These are phyloP conservation scores for Mycosarcoma mackinlayi DNA, from an alignment of 1,284 basidiomycete genomes.

Conservation along the genomic window DNA sequence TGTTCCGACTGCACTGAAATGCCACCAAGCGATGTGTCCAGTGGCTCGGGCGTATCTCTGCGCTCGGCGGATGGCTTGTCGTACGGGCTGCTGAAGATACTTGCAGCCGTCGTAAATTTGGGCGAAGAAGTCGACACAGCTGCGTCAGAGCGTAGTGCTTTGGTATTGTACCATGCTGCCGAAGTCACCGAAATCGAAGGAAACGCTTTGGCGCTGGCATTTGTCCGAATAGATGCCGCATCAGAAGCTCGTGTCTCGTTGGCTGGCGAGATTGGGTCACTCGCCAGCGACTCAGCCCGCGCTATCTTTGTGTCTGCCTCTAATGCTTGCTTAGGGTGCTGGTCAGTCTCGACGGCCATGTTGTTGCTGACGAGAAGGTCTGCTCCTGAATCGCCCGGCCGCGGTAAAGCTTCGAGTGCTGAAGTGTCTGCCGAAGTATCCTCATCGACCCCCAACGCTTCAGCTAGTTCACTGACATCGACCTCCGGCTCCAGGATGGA, in stretches of 20 bases:
- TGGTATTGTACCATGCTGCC: constrained; percentile 55
- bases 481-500: constrained; percentile 47
- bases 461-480: constrained; percentile 40
- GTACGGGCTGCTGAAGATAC: constrained; percentile 12
- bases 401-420: not conserved
- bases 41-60: constrained; percentile 2
- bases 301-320: not conserved
- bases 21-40: constrained; percentile 24
- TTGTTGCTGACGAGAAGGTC: not conserved
- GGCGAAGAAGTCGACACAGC: constrained; percentile 13
- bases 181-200: constrained; percentile 54
- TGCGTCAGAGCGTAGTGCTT: constrained; percentile 26
- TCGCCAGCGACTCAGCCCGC: not conserved
- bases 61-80: constrained; percentile 3
- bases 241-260: constrained; percentile 15
- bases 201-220: constrained; percentile 45
- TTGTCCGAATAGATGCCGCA: constrained; percentile 28
- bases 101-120: constrained; percentile 16
- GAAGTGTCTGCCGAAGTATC: not conserved
- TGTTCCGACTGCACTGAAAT: constrained; percentile 33
- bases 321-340: not conserved
- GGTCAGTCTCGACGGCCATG: not conserved
- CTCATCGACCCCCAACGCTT: constrained; percentile 24
- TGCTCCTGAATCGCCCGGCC: constrained; percentile 5
- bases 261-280: not conserved